A percentile compares a stretch with the other conserved stretches of the same genome.
Evolutionary conservation across 2,329 filamentous ascomycete genomes (phyloP).

Genomic region (Trichoderma pleuroti): DNA sequence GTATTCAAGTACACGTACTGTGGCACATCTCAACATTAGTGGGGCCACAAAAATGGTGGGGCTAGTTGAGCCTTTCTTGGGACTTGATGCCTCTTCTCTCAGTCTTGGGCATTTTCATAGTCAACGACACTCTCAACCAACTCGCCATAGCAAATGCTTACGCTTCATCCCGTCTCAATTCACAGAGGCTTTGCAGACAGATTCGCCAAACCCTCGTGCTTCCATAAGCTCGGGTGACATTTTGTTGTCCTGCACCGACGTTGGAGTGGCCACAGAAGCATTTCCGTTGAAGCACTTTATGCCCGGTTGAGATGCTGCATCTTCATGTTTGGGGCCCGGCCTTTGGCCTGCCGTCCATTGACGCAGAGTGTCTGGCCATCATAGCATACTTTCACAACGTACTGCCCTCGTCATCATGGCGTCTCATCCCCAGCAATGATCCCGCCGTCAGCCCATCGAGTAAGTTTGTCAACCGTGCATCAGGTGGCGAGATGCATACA

Average conservation of each 20-base stretch:
- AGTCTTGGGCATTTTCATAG: background rate
- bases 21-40: background rate
- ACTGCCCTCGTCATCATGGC: constrained; percentile 60
- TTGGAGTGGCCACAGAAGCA: background rate
- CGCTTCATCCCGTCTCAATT: background rate
- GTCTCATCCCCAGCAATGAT: constrained; percentile 70
- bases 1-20: background rate
- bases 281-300: background rate
- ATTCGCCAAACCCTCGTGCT: background rate
- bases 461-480: constrained; percentile 41
- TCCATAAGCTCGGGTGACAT: background rate
- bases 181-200: background rate
- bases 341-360: constrained; percentile 84
- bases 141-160: background rate
- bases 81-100: background rate
- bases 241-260: background rate
- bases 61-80: background rate
- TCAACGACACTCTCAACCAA: background rate
- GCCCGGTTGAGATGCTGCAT: constrained; percentile 44
- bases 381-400: constrained; percentile 70
- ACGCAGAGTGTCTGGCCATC: constrained; percentile 82
- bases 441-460: constrained; percentile 66
- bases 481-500: background rate
- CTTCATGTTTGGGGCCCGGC: constrained; percentile 89
- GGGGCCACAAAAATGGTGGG: background rate